These are phyloP conservation scores for Penicillium bialowiezense DNA, from an alignment of 495 filamentous ascomycete genomes.

Conservation along the genomic window DNA sequence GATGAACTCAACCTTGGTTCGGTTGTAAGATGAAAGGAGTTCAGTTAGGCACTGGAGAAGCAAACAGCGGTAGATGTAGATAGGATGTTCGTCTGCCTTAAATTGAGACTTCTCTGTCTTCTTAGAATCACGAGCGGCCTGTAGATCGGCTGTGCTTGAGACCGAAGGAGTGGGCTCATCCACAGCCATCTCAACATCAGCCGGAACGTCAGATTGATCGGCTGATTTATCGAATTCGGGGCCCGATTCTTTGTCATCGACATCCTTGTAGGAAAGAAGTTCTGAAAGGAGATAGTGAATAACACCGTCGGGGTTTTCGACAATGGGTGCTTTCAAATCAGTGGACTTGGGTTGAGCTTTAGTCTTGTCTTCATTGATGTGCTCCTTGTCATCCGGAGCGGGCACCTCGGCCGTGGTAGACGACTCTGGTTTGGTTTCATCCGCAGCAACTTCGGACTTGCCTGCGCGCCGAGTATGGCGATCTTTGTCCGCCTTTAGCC, in stretches of 20 bases:
- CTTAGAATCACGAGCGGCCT: constrained; percentile 37
- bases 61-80: constrained; percentile 95
- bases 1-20: constrained; percentile 96
- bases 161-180: constrained; percentile 40
- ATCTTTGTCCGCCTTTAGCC: constrained; percentile 51
- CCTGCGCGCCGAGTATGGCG: constrained; percentile 26
- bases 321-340: constrained; percentile 77
- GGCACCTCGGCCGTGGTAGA: constrained; percentile 27
- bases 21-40: constrained; percentile 87
- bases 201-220: constrained; percentile 37
- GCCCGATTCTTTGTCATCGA: constrained; percentile 71
- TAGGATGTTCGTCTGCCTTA: constrained; percentile 90
- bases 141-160: constrained; percentile 29
- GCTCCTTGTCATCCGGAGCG: constrained; percentile 49
- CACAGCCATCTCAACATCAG: constrained; percentile 50
- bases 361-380: constrained; percentile 55
- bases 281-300: constrained; percentile 95
- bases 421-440: constrained; percentile 32
- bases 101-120: constrained; percentile 76
- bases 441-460: constrained; percentile 22
- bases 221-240: constrained; percentile 42
- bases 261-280: constrained; percentile 85
- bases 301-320: constrained; percentile 93
- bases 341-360: constrained; percentile 61
- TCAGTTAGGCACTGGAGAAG: constrained; percentile 91